These are phyloP conservation scores for Adansonia rubrostipa DNA, from an alignment of 441 rosid species.

Conservation along the genomic window DNA sequence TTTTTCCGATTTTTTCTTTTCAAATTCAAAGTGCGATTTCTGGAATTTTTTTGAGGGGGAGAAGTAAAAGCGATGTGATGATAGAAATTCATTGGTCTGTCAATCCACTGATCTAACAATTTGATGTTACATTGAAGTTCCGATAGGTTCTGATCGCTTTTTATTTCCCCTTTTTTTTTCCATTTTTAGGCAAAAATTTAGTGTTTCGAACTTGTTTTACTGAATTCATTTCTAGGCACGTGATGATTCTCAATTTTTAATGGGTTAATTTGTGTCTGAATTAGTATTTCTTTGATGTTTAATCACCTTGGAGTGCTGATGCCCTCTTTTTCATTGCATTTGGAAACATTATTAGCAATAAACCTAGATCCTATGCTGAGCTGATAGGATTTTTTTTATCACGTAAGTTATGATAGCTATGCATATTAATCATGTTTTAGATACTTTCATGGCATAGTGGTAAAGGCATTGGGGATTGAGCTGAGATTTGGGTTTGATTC, in stretches of 20 bases:
- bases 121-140: slow-evolving; percentile 42
- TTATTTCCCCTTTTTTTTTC: not conserved
- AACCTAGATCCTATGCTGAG: not conserved
- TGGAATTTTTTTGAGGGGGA: not conserved
- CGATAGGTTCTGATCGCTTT: slow-evolving; percentile 70
- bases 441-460: not conserved
- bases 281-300: slow-evolving; percentile 33
- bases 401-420: not conserved
- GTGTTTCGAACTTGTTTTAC: not conserved
- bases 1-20: not conserved
- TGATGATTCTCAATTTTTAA: slow-evolving; percentile 29
- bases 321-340: slow-evolving; percentile 17
- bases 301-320: slow-evolving; percentile 52
- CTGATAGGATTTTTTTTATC: not conserved
- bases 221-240: not conserved
- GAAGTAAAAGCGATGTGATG: slow-evolving; percentile 51
- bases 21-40: not conserved
- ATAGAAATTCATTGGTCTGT: slow-evolving; percentile 58
- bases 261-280: slow-evolving; percentile 56
- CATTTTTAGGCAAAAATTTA: not conserved
- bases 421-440: not conserved
- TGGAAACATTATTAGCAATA: not conserved
- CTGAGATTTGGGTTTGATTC: not conserved
- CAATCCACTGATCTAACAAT: slow-evolving; percentile 59
- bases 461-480: not conserved